Evolutionary conservation across 1,284 basidiomycete genomes (phyloP), one percentile per base, ranked within the genome.

Genomic region (Calocybe gambosa): DNA sequence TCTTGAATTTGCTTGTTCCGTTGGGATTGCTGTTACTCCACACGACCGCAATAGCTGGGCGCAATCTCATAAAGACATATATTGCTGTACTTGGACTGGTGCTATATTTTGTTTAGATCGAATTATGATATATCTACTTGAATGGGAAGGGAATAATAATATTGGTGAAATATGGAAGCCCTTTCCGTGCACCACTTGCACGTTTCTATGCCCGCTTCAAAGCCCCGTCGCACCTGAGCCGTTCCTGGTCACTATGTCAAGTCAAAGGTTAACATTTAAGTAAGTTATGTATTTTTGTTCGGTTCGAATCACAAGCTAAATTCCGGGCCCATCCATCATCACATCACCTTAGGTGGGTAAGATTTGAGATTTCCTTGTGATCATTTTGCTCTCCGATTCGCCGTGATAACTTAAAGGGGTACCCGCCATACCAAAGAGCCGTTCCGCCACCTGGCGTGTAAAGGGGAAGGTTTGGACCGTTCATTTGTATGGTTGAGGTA

Each of bases 361-460:
- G n/a, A 35, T n/a, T 23, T 25, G 15, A 25, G 31, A 12, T 43
- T 20, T 13, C n/a, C 36, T 37, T 43, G 23, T 37, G 18, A 26
- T 26, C 33, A 34, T n/a, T 34, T 3, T 34, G 5, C 1, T 34
- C n/a, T 34, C 31, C 13, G 31, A 42, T 15, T 40, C 39, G 7
- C 23, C 31, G 20, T 44, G 7, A 23, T 23, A 23, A 16, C 42
- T 33, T 19, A 19, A 44, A 37, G 42, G 42, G 42, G 42, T 35
- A 38, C 10, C 28, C 10, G 7, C n/a, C 7, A 13, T 12, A 3
- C 13, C 31, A 34, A n/a, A 15, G 15, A 15, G n/a, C 31, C 31
- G n/a, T 13, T 3, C 31, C 31, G n/a, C 15, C n/a, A 16, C 5
- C 29, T 5, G 31, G 13, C 13, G 8, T 15, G 31, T 16, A 34